A percentile compares a stretch with the other conserved stretches of the same genome.
Evolutionary conservation across 2,329 filamentous ascomycete genomes (phyloP).

Genomic region (Aspergillus tubingensis): DNA sequence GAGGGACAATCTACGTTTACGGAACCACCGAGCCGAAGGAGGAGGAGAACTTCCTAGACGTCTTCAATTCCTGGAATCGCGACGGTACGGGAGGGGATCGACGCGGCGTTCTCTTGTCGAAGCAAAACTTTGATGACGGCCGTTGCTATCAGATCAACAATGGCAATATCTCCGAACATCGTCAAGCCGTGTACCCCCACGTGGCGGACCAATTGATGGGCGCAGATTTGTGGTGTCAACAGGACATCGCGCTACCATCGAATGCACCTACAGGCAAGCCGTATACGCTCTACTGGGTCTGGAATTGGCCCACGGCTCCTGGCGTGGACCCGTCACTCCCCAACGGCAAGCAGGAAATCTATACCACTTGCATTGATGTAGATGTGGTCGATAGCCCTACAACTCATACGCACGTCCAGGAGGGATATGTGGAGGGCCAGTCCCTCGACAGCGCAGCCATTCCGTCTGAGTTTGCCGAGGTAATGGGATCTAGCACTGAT

Average conservation of each 20-base stretch:
- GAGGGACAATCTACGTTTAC: slow-evolving; percentile 74
- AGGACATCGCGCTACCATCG: slow-evolving; percentile 72
- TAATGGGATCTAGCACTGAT: slow-evolving; percentile 22
- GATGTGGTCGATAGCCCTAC: slow-evolving; percentile 37
- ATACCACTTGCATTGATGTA: slow-evolving; percentile 54
- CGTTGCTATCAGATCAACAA: slow-evolving; percentile 80
- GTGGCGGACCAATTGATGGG: slow-evolving; percentile 55
- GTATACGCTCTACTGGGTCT: slow-evolving; percentile 92
- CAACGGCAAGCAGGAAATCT: slow-evolving; percentile 49
- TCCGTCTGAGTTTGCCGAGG: slow-evolving; percentile 39
- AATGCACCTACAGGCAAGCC: slow-evolving; percentile 63
- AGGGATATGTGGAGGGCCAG: slow-evolving; percentile 36
- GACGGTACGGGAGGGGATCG: slow-evolving; percentile 80
- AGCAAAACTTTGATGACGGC: slow-evolving; percentile 83
- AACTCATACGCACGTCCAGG: slow-evolving; percentile 14
- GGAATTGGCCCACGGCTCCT: slow-evolving; percentile 78
- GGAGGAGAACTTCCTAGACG: slow-evolving; percentile 61
- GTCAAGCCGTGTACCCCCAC: slow-evolving; percentile 59
- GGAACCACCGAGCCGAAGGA: slow-evolving; percentile 63
- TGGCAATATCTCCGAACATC: slow-evolving; percentile 59
- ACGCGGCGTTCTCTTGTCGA: slow-evolving; percentile 73
- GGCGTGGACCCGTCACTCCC: slow-evolving; percentile 37
- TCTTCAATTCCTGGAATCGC: slow-evolving; percentile 75
- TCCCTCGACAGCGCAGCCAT: slow-evolving; percentile 43
- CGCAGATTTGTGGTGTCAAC: slow-evolving; percentile 74